Conservation (phyloP, 768 basidiomycete species). For the Tricholoma sp. region DNA sequence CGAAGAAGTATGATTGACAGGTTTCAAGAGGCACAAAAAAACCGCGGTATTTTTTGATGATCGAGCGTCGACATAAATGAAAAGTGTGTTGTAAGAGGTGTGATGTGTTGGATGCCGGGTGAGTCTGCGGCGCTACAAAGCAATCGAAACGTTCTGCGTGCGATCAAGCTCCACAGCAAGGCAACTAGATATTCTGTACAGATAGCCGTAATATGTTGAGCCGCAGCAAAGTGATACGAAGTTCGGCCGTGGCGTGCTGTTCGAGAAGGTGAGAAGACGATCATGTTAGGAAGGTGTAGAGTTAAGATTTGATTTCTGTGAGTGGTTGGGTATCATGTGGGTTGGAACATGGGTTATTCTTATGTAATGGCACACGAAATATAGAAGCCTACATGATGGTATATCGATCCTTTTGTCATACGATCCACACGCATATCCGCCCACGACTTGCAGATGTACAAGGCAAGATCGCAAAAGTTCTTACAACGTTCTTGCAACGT, state of each 20-base stretch:
- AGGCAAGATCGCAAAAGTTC: not conserved
- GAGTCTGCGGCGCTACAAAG: no score
- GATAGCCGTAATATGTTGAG: not conserved
- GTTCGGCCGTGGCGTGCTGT: not conserved
- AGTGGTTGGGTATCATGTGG: constrained; percentile 14
- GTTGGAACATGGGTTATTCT: not conserved
- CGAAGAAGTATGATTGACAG: not conserved
- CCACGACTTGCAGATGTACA: not conserved
- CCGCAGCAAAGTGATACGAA: not conserved
- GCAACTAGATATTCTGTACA: no score
- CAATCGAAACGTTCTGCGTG: no score
- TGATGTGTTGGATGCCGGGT: not conserved
- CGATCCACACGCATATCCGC: not conserved
- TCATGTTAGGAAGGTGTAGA: constrained; percentile 1
- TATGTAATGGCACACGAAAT: constrained; percentile 4
- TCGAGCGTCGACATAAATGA: not conserved
- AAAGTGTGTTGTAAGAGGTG: no score
- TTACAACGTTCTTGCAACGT: not conserved
- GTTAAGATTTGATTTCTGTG: constrained; percentile 13
- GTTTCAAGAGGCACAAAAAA: not conserved
- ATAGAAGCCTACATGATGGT: not conserved
- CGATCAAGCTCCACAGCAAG: no score
- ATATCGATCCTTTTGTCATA: not conserved
- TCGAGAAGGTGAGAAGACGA: constrained; percentile 4
- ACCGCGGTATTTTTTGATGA: not conserved